These are phyloP conservation scores for Coprinopsis cinerea DNA, from an alignment of 768 basidiomycete species.

Conservation along the genomic window DNA sequence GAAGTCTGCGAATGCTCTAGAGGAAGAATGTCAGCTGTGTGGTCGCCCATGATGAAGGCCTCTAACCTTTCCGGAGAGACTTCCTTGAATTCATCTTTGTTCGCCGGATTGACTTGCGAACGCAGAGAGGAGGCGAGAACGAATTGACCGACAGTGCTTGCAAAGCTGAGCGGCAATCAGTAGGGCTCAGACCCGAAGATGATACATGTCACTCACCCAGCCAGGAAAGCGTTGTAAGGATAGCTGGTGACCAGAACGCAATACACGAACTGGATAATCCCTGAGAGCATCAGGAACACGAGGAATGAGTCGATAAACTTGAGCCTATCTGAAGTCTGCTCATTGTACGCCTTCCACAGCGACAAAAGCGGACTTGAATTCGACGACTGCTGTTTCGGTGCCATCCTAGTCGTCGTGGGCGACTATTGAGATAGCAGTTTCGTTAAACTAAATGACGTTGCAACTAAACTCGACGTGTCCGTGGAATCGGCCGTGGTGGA, in stretches of 20 bases:
- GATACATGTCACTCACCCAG: conserved; percentile 59
- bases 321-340: conserved; percentile 74
- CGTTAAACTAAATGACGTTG: conserved; percentile 15
- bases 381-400: conserved; percentile 29
- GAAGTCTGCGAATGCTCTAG: conserved; percentile 96
- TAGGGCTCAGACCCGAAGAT: neutral
- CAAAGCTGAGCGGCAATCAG: conserved; percentile 53
- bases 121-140: conserved; percentile 90
- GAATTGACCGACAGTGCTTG: conserved; percentile 93
- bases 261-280: conserved; percentile 86
- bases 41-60: neutral
- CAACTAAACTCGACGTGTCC: conserved; percentile 30
- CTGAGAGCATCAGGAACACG: conserved; percentile 86
- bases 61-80: conserved; percentile 91
- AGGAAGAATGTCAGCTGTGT: conserved; percentile 6
- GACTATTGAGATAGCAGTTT: neutral
- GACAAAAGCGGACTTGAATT: conserved; percentile 40
- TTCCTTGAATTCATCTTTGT: conserved; percentile 76
- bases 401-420: conserved; percentile 19
- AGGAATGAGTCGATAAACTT: conserved; percentile 95
- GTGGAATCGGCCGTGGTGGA: conserved; percentile 17
- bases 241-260: conserved; percentile 88
- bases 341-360: conserved; percentile 73
- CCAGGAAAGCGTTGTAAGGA: conserved; percentile 96
- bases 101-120: conserved; percentile 86